A percentile compares a stretch with the other conserved stretches of the same genome.
Evolutionary conservation across 768 basidiomycete species (phyloP).

Genomic region (Naganishia vaughanmartiniae): DNA sequence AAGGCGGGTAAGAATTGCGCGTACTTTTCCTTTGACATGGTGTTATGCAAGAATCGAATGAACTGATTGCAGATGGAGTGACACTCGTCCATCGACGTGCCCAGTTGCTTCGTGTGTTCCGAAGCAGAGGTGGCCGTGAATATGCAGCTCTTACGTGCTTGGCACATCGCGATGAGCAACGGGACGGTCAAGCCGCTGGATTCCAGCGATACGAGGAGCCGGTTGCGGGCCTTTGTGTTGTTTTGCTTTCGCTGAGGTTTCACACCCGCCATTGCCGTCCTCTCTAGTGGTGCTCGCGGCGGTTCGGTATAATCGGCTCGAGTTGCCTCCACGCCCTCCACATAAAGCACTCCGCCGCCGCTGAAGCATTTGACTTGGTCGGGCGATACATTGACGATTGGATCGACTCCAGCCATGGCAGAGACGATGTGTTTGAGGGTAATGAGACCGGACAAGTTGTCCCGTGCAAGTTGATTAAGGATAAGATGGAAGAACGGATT

Average conservation of each 20-base stretch:
- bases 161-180: constrained; percentile 84
- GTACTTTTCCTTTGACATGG: constrained; percentile 70
- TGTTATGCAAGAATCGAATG: constrained; percentile 76
- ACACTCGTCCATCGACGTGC: constrained; percentile 84
- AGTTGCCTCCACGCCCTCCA: constrained; percentile 63
- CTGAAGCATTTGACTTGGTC: constrained; percentile 85
- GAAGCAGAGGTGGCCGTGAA: constrained; percentile 62
- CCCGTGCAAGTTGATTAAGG: constrained; percentile 80
- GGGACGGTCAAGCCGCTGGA: constrained; percentile 70
- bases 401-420: constrained; percentile 93
- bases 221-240: constrained; percentile 38
- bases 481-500: constrained; percentile 83
- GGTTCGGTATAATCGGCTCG: constrained; percentile 38
- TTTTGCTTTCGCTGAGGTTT: constrained; percentile 35
- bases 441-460: constrained; percentile 71
- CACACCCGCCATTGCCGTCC: constrained; percentile 28
- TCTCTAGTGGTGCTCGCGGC: constrained; percentile 28
- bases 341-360: constrained; percentile 79
- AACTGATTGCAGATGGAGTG: constrained; percentile 92
- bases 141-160: constrained; percentile 82
- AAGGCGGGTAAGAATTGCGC: constrained; percentile 72
- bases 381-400: constrained; percentile 82
- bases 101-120: constrained; percentile 79
- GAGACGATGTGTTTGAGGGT: constrained; percentile 89
- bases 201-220: constrained; percentile 49